phyloP scores from a whole-genome alignment of 768 basidiomycete genomes.

The Terana coerulea region DNA sequence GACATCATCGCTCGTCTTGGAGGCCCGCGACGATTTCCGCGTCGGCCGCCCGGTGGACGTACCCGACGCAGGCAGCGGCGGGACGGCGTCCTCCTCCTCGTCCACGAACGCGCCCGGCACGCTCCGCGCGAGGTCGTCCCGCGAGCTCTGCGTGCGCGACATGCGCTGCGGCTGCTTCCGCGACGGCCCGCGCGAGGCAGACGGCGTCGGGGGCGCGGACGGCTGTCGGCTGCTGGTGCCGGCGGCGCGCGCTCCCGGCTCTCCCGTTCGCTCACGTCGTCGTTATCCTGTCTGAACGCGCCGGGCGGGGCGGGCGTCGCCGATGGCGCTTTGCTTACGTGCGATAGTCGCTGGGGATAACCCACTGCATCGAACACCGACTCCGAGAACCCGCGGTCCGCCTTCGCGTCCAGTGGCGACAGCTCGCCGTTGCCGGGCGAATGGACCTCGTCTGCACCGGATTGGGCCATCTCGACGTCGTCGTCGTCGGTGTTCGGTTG shows the following conservation, averaged over 20 bases:
- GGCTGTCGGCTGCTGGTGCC: background rate
- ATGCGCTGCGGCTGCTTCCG: slow-evolving; percentile 3
- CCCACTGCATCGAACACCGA: slow-evolving; percentile 28
- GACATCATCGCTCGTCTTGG: slow-evolving; percentile 10
- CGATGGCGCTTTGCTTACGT: slow-evolving; percentile 2
- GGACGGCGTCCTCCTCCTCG: slow-evolving; percentile 27
- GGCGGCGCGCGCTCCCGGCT: slow-evolving; percentile 10
- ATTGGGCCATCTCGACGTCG: slow-evolving; percentile 7
- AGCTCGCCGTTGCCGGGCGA: background rate
- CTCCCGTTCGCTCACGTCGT: slow-evolving; percentile 1
- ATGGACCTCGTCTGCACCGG: background rate
- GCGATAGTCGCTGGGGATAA: slow-evolving; percentile 19
- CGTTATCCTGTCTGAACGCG: background rate
- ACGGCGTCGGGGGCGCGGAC: slow-evolving; percentile 11
- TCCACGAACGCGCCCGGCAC: slow-evolving; percentile 28
- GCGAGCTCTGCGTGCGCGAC: slow-evolving; percentile 7
- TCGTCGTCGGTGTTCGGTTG: background rate
- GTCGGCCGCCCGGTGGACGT: slow-evolving; percentile 17
- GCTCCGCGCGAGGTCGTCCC: slow-evolving; percentile 19
- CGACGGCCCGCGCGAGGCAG: background rate
- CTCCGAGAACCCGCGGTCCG: slow-evolving; percentile 10
- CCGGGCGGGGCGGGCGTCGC: slow-evolving; percentile 7
- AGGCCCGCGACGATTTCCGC: slow-evolving; percentile 18
- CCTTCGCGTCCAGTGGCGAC: slow-evolving; percentile 9
- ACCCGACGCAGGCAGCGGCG: slow-evolving; percentile 31